Evolutionary conservation across 345 rosid species (phyloP).

Genomic region (Boechera retrofracta): DNA sequence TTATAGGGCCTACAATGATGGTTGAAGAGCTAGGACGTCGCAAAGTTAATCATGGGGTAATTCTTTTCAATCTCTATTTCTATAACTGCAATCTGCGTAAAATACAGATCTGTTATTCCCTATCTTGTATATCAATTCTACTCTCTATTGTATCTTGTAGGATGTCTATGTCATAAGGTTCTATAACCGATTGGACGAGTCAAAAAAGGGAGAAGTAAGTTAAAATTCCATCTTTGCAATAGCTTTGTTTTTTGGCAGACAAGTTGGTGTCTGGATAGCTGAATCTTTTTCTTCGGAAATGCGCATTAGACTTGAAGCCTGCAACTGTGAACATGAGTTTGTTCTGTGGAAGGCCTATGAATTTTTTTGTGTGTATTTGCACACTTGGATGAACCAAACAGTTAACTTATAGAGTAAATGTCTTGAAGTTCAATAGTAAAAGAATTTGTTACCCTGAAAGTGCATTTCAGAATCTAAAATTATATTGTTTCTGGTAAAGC

Average conservation of each 20-base stretch:
- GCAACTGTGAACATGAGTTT: slow-evolving; percentile 14
- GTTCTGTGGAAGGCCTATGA: not conserved
- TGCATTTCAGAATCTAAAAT: not conserved
- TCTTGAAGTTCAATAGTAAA: slow-evolving; percentile 1
- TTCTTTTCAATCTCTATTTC: slow-evolving; percentile 22
- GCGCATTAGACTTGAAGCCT: slow-evolving; percentile 18
- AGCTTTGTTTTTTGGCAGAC: not conserved
- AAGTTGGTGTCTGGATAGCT: slow-evolving; percentile 7
- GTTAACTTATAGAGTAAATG: not conserved
- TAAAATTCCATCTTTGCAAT: slow-evolving; percentile 30
- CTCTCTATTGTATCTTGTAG: slow-evolving; percentile 50
- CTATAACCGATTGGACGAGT: slow-evolving; percentile 77
- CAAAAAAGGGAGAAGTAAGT: slow-evolving; percentile 94
- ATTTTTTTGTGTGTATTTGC: not conserved
- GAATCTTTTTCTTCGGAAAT: slow-evolving; percentile 13
- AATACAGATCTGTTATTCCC: not conserved
- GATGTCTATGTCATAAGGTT: slow-evolving; percentile 79
- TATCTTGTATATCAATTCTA: not conserved
- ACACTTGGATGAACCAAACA: slow-evolving; percentile 10
- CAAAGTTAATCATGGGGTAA: slow-evolving; percentile 67
- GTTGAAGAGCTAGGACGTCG: slow-evolving; percentile 89
- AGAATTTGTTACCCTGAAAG: slow-evolving; percentile 5
- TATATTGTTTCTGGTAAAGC: slow-evolving; percentile 13
- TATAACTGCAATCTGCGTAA: slow-evolving; percentile 1
- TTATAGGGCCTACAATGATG: slow-evolving; percentile 72